These are phyloP conservation scores for Misopates orontium DNA, from an alignment of 257 asterid genomes.

Conservation along the genomic window DNA sequence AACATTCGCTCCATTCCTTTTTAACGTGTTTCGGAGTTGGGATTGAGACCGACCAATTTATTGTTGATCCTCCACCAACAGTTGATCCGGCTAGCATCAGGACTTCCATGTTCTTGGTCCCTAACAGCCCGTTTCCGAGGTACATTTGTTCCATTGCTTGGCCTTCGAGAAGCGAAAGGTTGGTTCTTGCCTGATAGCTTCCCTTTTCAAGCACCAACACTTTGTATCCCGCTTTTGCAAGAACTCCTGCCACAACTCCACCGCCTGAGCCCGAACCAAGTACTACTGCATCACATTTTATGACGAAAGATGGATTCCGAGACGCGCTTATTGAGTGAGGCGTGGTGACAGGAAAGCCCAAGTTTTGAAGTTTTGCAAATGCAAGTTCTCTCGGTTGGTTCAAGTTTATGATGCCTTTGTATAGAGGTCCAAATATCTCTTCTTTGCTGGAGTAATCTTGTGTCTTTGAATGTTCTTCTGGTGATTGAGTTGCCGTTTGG, in stretches of 20 bases:
- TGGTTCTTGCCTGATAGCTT: constrained; percentile 47
- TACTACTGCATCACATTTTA: constrained; percentile 75
- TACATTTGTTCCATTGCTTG: constrained; percentile 75
- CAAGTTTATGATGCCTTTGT: constrained; percentile 46
- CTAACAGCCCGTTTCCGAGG: constrained; percentile 56
- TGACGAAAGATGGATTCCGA: constrained; percentile 32
- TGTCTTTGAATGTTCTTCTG: too few relatives aligned
- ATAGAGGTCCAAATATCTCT: constrained; percentile 48
- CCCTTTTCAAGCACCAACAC: constrained; percentile 84
- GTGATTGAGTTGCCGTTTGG: too few relatives aligned
- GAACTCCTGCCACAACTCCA: constrained; percentile 79
- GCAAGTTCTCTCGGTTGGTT: constrained; percentile 31
- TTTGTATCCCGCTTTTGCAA: constrained; percentile 78
- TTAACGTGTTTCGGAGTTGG: constrained; percentile 64
- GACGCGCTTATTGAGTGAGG: constrained; percentile 15
- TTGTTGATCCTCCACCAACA: constrained; percentile 82
- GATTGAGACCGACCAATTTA: constrained; percentile 87
- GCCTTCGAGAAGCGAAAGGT: constrained; percentile 71
- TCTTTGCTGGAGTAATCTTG: constrained; percentile 29
- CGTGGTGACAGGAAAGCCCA: constrained; percentile 49
- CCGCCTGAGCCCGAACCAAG: constrained; percentile 97
- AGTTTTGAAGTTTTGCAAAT: constrained; percentile 30
- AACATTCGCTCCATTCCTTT: constrained; percentile 61
- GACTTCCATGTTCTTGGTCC: constrained; percentile 49
- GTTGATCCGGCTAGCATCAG: constrained; percentile 80